phyloP scores from a whole-genome alignment of 768 basidiomycete species.

The Mycena filopes region DNA sequence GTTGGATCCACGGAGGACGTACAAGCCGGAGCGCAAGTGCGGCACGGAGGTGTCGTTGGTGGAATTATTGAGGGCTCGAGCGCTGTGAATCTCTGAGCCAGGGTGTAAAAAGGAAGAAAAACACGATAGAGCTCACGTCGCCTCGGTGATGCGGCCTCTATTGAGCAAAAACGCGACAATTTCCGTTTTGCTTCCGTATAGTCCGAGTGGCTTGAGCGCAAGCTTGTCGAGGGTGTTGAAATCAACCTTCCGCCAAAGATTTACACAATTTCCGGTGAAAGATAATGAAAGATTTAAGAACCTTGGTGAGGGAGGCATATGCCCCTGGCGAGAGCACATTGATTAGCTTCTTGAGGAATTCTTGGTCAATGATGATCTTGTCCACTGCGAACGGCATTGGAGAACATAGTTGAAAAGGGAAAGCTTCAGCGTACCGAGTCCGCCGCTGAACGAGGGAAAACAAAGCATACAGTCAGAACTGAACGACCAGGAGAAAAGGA shows the following conservation, averaged over 20 bases:
- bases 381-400: constrained; percentile 52
- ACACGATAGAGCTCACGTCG: constrained; percentile 50
- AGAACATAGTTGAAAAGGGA: not conserved
- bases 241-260: constrained; percentile 49
- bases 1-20: constrained; percentile 46
- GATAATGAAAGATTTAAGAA: not conserved
- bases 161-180: constrained; percentile 57
- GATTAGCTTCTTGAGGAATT: constrained; percentile 58
- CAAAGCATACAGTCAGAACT: not conserved
- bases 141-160: constrained; percentile 48
- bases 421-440: constrained; percentile 53
- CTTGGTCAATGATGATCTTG: constrained; percentile 70
- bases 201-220: constrained; percentile 59
- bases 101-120: not conserved
- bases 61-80: constrained; percentile 16
- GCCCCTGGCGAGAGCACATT: constrained; percentile 61
- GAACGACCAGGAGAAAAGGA: too few species aligned
- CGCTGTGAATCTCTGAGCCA: constrained; percentile 17
- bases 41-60: constrained; percentile 36
- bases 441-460: constrained; percentile 42
- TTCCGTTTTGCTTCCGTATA: constrained; percentile 66
- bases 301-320: constrained; percentile 61
- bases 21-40: constrained; percentile 61
- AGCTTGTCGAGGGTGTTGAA: constrained; percentile 62
- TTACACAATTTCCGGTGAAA: not conserved